Evolutionary conservation across 306 rosid genomes (phyloP), one percentile per base, ranked within the genome.

Genomic region (Cajanus cajan): DNA sequence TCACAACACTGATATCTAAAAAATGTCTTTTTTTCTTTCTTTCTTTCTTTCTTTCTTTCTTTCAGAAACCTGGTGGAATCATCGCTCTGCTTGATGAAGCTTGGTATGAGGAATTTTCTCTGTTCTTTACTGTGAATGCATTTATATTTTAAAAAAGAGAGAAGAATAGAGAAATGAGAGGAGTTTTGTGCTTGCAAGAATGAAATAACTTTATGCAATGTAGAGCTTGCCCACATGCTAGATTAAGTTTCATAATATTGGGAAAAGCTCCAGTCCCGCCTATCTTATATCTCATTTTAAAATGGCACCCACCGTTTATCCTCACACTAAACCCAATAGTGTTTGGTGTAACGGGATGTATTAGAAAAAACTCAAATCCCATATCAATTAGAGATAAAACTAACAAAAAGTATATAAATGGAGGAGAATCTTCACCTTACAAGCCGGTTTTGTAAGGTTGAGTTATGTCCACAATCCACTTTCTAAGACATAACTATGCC

Each of bases 31-130:
- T 82, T 85, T 66, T 85, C 3, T 28, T 28, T 28, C 31, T 28
- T 28, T 28, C 2, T 28, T n/a, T n/a, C n/a, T n/a, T n/a, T n/a
- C n/a, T n/a, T n/a, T n/a, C n/a, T n/a, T n/a, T n/a, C n/a, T n/a
- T n/a, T 87, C 90, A 95, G 97, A 95, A 92, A 87, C 97, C 96
- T 11, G 96, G 98, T 71, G 98, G 98, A 79, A 84, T 95, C 65
- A 86, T 95, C 71, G 83, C 96, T 79, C 85, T 95, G 62, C 98
- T 92, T 61, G 98, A 95, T 84, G 98, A 95, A 83, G 96, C 98
- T 59, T 95, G 97, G 98, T 95, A 95, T 80, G 95, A 62, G 73
- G 61, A 59, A 28, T 59, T 82, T 72, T 78, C 68, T 85, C 71
- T 41, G 75, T 71, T 68, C 37, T 40, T 33, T 39, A 5, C 9